These are phyloP conservation scores for Hydnomerulius pinastri DNA, from an alignment of 768 basidiomycete genomes.

Conservation along the genomic window DNA sequence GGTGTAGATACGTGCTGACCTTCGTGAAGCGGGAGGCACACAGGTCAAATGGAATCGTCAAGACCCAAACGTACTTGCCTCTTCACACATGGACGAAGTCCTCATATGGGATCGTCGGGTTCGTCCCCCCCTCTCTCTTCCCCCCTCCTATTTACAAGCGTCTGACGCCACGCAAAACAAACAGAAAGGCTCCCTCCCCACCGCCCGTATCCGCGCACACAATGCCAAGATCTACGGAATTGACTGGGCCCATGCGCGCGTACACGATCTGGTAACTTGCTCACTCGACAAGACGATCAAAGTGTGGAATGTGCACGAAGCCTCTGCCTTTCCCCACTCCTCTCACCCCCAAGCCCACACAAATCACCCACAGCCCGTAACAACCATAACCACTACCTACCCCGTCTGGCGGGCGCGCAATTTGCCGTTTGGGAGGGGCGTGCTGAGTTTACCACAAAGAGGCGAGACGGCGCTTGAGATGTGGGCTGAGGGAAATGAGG, in stretches of 20 bases:
- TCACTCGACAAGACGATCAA: conserved; percentile 95
- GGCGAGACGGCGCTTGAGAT: conserved; percentile 84
- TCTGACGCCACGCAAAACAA: conserved; percentile 6
- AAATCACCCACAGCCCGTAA: conserved; percentile 39
- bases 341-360: conserved; percentile 10
- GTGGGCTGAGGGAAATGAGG: conserved; percentile 50
- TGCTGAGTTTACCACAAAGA: conserved; percentile 86
- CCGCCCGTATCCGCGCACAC: conserved; percentile 77
- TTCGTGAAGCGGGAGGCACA: conserved; percentile 71
- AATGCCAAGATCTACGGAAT: conserved; percentile 95
- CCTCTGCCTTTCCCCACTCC: conserved; percentile 11
- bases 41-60: conserved; percentile 98
- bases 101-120: conserved; percentile 95
- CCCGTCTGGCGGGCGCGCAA: conserved; percentile 95
- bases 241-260: conserved; percentile 82
- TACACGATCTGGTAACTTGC: conserved; percentile 89
- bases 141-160: background rate
- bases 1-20: background rate
- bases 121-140: conserved; percentile 23
- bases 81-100: conserved; percentile 84
- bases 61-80: conserved; percentile 85
- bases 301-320: conserved; percentile 57
- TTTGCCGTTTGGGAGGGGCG: conserved; percentile 88
- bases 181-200: conserved; percentile 87
- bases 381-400: conserved; percentile 70